Conservation (phyloP, 345 rosid genomes). For the Lenwebbia sp. region DNA sequence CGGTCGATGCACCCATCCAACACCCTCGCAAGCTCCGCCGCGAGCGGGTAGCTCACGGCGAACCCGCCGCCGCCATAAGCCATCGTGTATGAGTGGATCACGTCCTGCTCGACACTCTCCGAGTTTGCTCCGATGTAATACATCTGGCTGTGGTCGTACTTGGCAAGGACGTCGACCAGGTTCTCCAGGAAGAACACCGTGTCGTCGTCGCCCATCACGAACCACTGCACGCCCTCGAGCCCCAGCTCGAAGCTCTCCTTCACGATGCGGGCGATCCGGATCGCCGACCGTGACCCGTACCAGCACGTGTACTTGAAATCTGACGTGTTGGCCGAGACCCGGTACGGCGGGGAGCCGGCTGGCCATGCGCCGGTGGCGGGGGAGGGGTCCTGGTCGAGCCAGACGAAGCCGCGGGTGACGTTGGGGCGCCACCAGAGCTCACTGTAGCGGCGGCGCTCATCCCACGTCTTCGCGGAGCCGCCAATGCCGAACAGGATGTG, state of each 20-base stretch:
- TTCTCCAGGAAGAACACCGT: constrained; percentile 79
- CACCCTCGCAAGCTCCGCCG: constrained; percentile 53
- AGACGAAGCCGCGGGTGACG: constrained; percentile 61
- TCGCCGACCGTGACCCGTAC: constrained; percentile 68
- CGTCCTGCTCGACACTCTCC: constrained; percentile 81
- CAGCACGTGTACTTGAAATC: constrained; percentile 51
- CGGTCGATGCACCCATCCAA: constrained; percentile 82
- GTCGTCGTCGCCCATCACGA: constrained; percentile 92
- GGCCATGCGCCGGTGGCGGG: constrained; percentile 28
- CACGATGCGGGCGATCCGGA: constrained; percentile 65
- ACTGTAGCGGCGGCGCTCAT: constrained; percentile 40
- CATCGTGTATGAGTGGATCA: constrained; percentile 71
- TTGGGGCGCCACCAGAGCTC: constrained; percentile 83
- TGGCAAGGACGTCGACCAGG: constrained; percentile 43
- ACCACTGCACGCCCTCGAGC: constrained; percentile 68
- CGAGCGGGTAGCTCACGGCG: constrained; percentile 70
- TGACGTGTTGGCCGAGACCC: constrained; percentile 57
- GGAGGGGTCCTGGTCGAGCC: constrained; percentile 63
- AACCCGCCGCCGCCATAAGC: constrained; percentile 91
- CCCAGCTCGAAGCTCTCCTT: constrained; percentile 80
- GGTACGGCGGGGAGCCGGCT: constrained; percentile 39
- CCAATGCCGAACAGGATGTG: constrained; percentile 70
- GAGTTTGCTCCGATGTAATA: constrained; percentile 75
- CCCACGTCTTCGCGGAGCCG: constrained; percentile 82
- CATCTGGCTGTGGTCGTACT: constrained; percentile 86